These are phyloP conservation scores for Hymenoscyphus infarciens DNA, from an alignment of 2,329 filamentous ascomycete genomes.

Conservation along the genomic window DNA sequence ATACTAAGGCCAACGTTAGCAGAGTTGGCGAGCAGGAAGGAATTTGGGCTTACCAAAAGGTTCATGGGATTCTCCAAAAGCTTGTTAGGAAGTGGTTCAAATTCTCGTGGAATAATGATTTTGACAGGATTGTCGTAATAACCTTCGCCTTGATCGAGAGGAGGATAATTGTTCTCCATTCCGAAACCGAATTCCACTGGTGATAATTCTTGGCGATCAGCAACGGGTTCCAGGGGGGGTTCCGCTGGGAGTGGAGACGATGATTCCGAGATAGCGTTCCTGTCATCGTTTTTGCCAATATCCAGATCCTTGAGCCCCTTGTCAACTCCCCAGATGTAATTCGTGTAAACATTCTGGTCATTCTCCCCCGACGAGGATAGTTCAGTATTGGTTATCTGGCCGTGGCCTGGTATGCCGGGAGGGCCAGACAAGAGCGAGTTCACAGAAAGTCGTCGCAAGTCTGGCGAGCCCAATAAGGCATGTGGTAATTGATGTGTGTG, in stretches of 20 bases:
- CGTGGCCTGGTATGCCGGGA: constrained; percentile 30
- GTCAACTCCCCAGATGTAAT: constrained; percentile 65
- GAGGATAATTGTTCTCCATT: constrained; percentile 38
- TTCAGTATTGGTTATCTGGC: too few species aligned
- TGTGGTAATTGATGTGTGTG: too few species aligned
- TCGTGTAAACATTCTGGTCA: too few species aligned
- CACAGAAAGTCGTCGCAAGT: constrained; percentile 55
- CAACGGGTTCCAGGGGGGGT: constrained; percentile 23
- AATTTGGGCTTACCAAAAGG: constrained; percentile 45
- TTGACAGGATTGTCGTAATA: constrained; percentile 69
- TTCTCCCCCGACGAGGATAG: too few species aligned
- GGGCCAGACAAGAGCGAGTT: constrained; percentile 59
- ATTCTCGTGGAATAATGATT: constrained; percentile 50
- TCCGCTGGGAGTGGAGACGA: constrained; percentile 35
- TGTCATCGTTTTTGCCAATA: constrained; percentile 67
- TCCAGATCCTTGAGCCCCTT: constrained; percentile 67
- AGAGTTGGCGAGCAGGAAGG: neutral
- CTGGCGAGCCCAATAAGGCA: constrained; percentile 37
- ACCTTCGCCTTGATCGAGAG: constrained; percentile 39
- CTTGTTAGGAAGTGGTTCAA: constrained; percentile 47
- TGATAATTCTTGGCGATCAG: constrained; percentile 38
- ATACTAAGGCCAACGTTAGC: constrained; percentile 37
- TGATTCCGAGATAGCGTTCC: constrained; percentile 56
- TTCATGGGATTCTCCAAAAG: constrained; percentile 75
- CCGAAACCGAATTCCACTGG: constrained; percentile 47